phyloP scores from a whole-genome alignment of 176 grass and related monocot genomes.

The Alloteropsis semialata region DNA sequence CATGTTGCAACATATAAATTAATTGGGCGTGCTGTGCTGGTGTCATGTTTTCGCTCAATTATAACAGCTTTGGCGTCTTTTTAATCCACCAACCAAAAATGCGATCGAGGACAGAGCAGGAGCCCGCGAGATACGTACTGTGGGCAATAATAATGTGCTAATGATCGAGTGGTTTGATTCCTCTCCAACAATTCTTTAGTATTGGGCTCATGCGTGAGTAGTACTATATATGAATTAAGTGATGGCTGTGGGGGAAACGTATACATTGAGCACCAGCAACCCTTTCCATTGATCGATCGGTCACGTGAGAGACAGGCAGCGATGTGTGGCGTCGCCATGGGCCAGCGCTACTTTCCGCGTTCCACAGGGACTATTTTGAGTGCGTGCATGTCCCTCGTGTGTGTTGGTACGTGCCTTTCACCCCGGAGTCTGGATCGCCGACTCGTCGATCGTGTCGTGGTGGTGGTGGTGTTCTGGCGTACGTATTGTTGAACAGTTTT shows the following conservation, averaged over 20 bases:
- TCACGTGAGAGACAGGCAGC: conserved; percentile 10
- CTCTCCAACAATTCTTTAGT: background rate
- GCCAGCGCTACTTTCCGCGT: background rate
- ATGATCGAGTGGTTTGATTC: background rate
- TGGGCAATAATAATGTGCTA: conserved; percentile 12
- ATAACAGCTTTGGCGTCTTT: background rate
- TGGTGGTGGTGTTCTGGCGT: background rate
- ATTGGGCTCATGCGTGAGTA: background rate
- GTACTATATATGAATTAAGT: background rate
- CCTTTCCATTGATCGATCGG: background rate
- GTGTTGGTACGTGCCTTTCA: background rate
- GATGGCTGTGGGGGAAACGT: background rate
- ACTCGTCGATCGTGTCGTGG: too few relatives aligned
- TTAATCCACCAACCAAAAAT: conserved; percentile 4
- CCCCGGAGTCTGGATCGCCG: too few relatives aligned
- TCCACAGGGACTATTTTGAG: background rate
- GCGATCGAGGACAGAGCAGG: background rate
- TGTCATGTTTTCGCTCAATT: too few relatives aligned
- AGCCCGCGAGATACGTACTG: background rate
- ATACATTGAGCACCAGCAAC: background rate
- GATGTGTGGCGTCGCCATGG: background rate
- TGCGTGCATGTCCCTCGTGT: conserved; percentile 10
- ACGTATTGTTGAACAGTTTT: background rate
- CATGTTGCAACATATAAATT: background rate
- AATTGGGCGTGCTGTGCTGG: background rate